Percentiles rank a stretch among this genome's conserved stretches.
Conservation (phyloP, 164 flowering plant species). For the Pachysandra terminalis region DNA sequence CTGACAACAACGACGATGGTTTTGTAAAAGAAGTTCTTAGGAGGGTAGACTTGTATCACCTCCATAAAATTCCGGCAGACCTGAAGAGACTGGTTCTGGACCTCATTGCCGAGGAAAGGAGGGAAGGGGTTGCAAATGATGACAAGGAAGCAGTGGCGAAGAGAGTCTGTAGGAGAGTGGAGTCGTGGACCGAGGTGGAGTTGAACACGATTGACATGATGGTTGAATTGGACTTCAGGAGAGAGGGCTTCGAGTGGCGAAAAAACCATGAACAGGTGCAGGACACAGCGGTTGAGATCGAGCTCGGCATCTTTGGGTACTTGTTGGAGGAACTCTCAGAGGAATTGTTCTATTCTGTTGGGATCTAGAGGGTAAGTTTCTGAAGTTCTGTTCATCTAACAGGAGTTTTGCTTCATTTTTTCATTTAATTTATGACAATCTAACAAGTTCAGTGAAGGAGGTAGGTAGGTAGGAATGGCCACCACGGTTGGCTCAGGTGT, state of each 20-base stretch:
- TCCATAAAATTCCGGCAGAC: slow-evolving; percentile 31
- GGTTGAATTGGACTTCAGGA: slow-evolving; percentile 65
- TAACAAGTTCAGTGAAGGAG: too few species aligned
- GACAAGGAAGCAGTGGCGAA: slow-evolving; percentile 26
- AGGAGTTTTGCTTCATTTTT: slow-evolving; percentile 3
- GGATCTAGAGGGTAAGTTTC: background rate
- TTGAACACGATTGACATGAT: slow-evolving; percentile 75
- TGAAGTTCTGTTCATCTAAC: slow-evolving; percentile 3
- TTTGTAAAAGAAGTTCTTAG: slow-evolving; percentile 24
- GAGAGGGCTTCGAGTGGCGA: slow-evolving; percentile 48
- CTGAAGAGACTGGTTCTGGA: slow-evolving; percentile 55
- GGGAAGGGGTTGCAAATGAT: background rate
- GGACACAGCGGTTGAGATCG: slow-evolving; percentile 42
- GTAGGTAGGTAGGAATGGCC: too few species aligned
- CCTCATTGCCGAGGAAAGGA: slow-evolving; percentile 50
- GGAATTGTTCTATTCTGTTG: slow-evolving; percentile 31
- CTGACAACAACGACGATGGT: slow-evolving; percentile 18
- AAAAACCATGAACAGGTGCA: slow-evolving; percentile 30
- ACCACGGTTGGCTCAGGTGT: too few species aligned
- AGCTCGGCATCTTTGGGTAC: slow-evolving; percentile 41
- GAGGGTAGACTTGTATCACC: slow-evolving; percentile 13
- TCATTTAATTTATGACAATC: too few species aligned
- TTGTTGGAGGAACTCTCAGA: slow-evolving; percentile 58
- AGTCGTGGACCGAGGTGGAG: slow-evolving; percentile 60
- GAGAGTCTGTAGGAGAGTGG: slow-evolving; percentile 53